Evolutionary conservation across 1,284 basidiomycete genomes (phyloP), one percentile per base, ranked within the genome.

Genomic region (Cerioporus squamosus): DNA sequence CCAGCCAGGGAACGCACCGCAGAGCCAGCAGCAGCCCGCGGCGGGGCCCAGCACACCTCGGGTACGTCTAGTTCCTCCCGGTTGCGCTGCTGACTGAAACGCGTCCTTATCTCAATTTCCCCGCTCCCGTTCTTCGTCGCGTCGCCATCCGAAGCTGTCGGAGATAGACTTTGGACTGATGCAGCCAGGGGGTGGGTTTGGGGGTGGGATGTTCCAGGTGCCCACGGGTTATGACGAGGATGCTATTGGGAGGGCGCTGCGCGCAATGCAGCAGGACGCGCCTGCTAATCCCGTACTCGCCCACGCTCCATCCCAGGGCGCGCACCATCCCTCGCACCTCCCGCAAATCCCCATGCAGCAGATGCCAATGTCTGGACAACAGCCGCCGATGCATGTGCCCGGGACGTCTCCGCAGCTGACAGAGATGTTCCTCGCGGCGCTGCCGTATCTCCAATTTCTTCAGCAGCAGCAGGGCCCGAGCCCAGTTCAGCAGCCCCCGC

Each of bases 381-480:
- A 51, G 29, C 33, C 29, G 44, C 50, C 23, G 18, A 20, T 50
- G 18, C 50, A 17, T 2, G 17, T 18, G 14, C 39, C 51, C 29
- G 46, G 51, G 8, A 52, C 49, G 5, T 63, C 62, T 36, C 70
- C 70, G 23, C 66, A 69, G 44, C 43, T 71, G 18, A 67, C 69
- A 24, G 67, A 70, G 48, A 66, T 70, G 43, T 70, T 72, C 59
- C 53, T 71, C 29, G 69, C 71, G 26, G 66, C 66, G 44, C 59
- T 68, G 22, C 67, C 67, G 14, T 71, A 66, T 65, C 61, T 72
- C 51, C 70, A 72, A 40, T 71, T 64, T 40, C 59, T 72, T 65
- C 71, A 72, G 46, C 56, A 67, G 55, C 68, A 62, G 51, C 66
- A 65, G 57, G 64, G 65, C 23, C 50, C 44, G 44, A 58, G 54